phyloP scores from a whole-genome alignment of 2,329 filamentous ascomycete genomes.

The Teratosphaeria viscida region DNA sequence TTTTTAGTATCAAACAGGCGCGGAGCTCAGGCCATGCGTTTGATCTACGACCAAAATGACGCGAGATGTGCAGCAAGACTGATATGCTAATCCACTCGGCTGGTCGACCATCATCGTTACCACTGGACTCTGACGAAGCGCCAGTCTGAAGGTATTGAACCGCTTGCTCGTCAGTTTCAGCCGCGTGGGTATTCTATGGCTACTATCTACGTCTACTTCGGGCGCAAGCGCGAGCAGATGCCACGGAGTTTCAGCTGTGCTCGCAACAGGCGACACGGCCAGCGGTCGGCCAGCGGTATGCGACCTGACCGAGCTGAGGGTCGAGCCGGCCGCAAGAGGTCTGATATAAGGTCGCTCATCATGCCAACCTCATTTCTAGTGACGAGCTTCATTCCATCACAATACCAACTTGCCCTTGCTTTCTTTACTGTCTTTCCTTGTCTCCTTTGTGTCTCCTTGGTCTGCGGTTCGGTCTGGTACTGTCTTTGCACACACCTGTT shows the following conservation, averaged over 20 bases:
- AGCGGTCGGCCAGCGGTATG: not conserved
- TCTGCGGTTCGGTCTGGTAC: slow-evolving; percentile 22
- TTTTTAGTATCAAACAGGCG: slow-evolving; percentile 19
- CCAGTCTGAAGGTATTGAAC: not conserved
- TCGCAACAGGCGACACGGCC: not conserved
- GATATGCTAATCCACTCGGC: slow-evolving; percentile 9
- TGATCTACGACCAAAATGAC: slow-evolving; percentile 10
- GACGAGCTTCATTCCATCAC: slow-evolving; percentile 1
- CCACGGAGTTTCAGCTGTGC: not conserved
- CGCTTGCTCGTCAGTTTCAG: slow-evolving; percentile 6
- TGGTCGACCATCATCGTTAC: slow-evolving; percentile 1
- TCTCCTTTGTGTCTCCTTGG: slow-evolving; percentile 23
- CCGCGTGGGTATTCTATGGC: not conserved
- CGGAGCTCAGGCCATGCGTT: slow-evolving; percentile 13
- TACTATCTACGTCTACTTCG: not conserved
- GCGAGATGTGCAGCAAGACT: slow-evolving; percentile 10
- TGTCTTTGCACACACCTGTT: slow-evolving; percentile 6
- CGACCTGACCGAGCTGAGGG: not conserved
- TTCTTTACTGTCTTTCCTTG: slow-evolving; percentile 15
- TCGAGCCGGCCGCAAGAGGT: not conserved
- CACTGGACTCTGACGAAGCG: not conserved
- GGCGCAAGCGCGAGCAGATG: not conserved
- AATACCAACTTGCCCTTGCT: slow-evolving; percentile 1
- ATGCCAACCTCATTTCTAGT: slow-evolving; percentile 1
- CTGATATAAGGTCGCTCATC: slow-evolving; percentile 5